phyloP scores from a whole-genome alignment of 352 stramenopile species.

The Phytophthora boehmeriae region DNA sequence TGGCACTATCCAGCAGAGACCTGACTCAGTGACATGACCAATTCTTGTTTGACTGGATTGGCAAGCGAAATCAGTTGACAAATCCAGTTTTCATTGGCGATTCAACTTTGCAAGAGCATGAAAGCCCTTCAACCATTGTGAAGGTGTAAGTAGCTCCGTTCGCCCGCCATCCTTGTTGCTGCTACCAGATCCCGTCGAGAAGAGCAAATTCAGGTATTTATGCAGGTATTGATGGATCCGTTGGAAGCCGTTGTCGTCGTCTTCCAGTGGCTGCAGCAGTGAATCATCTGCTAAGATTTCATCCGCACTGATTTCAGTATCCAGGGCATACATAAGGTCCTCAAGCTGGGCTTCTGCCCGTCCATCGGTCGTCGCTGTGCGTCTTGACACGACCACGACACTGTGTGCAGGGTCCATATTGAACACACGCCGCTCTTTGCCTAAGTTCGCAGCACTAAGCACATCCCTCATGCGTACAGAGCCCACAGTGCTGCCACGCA shows the following conservation, averaged over 20 bases:
- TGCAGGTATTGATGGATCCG: conserved; percentile 62
- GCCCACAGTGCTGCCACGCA: conserved; percentile 58
- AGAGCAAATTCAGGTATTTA: conserved; percentile 65
- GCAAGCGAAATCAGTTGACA: conserved; percentile 29
- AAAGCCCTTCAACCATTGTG: conserved; percentile 73
- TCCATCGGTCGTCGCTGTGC: conserved; percentile 33
- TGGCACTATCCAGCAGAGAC: no score
- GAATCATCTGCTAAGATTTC: conserved; percentile 25
- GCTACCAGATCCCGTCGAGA: conserved; percentile 30
- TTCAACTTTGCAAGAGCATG: conserved; percentile 52
- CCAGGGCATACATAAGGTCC: conserved; percentile 48
- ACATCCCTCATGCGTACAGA: conserved; percentile 61
- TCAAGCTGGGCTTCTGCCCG: conserved; percentile 44
- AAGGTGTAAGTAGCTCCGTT: conserved; percentile 57
- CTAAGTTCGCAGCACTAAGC: conserved; percentile 52
- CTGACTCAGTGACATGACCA: background rate
- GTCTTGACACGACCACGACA: conserved; percentile 60
- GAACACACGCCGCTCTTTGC: conserved; percentile 72
- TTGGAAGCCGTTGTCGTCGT: conserved; percentile 65
- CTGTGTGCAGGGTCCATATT: conserved; percentile 74
- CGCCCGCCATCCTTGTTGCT: conserved; percentile 46
- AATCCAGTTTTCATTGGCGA: no score
- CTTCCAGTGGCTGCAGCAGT: conserved; percentile 50
- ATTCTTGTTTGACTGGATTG: background rate
- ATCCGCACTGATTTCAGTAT: conserved; percentile 29